These are phyloP conservation scores for Citrullus mucosospermus DNA, from an alignment of 306 rosid species.

Conservation along the genomic window DNA sequence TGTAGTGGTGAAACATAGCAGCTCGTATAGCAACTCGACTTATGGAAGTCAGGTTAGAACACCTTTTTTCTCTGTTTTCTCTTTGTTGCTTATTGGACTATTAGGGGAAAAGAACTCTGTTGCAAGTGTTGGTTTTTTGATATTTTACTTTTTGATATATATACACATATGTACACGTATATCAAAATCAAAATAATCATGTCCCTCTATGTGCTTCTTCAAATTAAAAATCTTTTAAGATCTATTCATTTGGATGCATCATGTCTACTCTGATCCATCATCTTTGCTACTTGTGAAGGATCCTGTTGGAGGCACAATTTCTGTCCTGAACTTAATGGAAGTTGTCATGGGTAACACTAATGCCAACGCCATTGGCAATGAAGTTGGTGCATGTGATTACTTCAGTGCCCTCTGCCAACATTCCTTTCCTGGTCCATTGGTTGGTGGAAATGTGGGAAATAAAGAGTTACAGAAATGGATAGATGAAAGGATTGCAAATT, in stretches of 20 bases:
- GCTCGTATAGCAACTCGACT: constrained; percentile 31
- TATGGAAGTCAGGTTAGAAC: constrained; percentile 63
- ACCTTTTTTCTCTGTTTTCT: constrained; percentile 9
- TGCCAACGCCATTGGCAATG: constrained; percentile 25
- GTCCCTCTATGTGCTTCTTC: not conserved
- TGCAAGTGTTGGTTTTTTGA: not conserved
- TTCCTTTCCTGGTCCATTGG: constrained; percentile 92
- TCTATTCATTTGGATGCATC: not conserved
- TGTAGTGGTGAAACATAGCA: constrained; percentile 56
- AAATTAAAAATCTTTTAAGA: not conserved
- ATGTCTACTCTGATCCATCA: constrained; percentile 15
- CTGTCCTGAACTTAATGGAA: constrained; percentile 64
- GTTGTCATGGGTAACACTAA: constrained; percentile 36
- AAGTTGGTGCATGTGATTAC: constrained; percentile 36
- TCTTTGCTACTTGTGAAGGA: constrained; percentile 46
- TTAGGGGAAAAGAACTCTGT: not conserved
- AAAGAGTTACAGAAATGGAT: constrained; percentile 83
- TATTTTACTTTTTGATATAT: not conserved
- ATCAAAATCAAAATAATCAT: not conserved
- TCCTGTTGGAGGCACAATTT: constrained; percentile 46
- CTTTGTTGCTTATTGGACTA: constrained; percentile 5
- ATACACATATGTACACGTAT: too few species aligned
- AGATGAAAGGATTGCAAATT: constrained; percentile 68
- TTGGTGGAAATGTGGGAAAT: constrained; percentile 81
- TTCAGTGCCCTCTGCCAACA: constrained; percentile 68